Base-by-base conservation (phyloP, 2,329 filamentous ascomycete species). In the Botrytis cinerea region DNA sequence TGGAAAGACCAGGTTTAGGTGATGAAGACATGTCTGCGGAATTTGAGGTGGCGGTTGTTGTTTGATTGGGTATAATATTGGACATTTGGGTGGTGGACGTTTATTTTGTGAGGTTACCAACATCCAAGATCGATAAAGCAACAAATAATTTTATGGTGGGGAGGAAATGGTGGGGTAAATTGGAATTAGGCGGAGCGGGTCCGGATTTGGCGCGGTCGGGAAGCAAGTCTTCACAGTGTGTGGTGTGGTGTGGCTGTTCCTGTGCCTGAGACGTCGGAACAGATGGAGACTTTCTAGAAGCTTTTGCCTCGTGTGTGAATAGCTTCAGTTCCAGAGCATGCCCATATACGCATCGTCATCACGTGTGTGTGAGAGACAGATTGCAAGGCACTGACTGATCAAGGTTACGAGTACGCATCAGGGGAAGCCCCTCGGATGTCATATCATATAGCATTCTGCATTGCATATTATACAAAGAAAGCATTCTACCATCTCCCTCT, bases 1-100 rank as follows among this genome's bases (percentile, higher is more conserved):
- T 78, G 6, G 79, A 79, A 20, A 81, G 73, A 46, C 76, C 60
- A 2, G 80, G 57, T 22, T 73, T 70, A 9, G 76, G 28, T 74
- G 64, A 75, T 12, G 78, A 75, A 45, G 76, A 72, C 54, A 76
- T 76, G 22, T 78, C 76, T 74, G 77, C 74, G 20, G 75, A 25
- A 48, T 74, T 73, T 25, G 73, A 73, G 63, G 76, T 76, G 25
- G 74, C 64, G 35, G 48, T 54, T 43, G 43, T 46, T 48, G 43
- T 25, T 77, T 74, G 73, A 73, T 70, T 76, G 77, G 64, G 32
- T 76, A 64, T 51, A 38, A 73, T 62, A 61, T 60, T 60, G n/a
- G 54, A 60, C 54, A 57, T 73, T 70, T 40, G 38, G 38, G 38
- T 54, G 10, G 28, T 22, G 18, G 35, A 22, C 43, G 46, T 3